Evolutionary conservation across 768 basidiomycete species (phyloP).

Genomic region (Daedalea quercina): DNA sequence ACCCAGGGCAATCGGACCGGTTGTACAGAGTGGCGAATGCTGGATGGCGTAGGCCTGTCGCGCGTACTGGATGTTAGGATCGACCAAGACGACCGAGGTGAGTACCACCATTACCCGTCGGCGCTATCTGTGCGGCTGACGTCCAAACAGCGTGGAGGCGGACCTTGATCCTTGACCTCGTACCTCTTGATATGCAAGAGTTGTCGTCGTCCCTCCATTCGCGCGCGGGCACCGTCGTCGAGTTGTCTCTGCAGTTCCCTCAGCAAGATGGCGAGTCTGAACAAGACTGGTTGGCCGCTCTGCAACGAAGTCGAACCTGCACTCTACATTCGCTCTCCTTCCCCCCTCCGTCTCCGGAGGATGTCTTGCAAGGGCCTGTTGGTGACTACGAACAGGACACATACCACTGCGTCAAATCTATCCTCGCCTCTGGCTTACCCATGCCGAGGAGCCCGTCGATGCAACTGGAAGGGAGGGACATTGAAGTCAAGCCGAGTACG

Average conservation of each 20-base stretch:
- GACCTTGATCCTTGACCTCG: constrained; percentile 38
- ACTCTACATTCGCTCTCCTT: constrained; percentile 40
- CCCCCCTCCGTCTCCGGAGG: constrained; percentile 24
- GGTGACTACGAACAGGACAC: constrained; percentile 25
- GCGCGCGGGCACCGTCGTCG: constrained; percentile 25
- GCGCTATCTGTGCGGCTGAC: background rate
- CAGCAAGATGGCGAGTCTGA: constrained; percentile 17
- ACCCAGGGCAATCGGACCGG: constrained; percentile 8
- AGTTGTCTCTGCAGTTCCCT: constrained; percentile 31
- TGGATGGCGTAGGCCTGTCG: constrained; percentile 40
- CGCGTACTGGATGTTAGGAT: constrained; percentile 42
- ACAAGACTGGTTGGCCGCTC: constrained; percentile 42
- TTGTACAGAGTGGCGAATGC: constrained; percentile 31
- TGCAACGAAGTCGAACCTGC: constrained; percentile 44
- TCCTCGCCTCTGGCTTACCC: constrained; percentile 42
- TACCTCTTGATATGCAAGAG: constrained; percentile 37
- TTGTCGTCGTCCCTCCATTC: constrained; percentile 32
- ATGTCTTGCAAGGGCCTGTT: constrained; percentile 21
- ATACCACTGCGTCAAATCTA: constrained; percentile 29
- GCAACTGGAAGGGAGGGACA: constrained; percentile 31
- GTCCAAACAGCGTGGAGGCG: background rate
- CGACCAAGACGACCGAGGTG: constrained; percentile 17
- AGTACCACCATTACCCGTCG: background rate
- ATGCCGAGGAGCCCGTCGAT: constrained; percentile 71
- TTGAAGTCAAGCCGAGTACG: constrained; percentile 17